Percentiles rank a stretch among this genome's conserved stretches.
phyloP scores from a whole-genome alignment of 352 stramenopile genomes.

The Globisporangium apiculatum region DNA sequence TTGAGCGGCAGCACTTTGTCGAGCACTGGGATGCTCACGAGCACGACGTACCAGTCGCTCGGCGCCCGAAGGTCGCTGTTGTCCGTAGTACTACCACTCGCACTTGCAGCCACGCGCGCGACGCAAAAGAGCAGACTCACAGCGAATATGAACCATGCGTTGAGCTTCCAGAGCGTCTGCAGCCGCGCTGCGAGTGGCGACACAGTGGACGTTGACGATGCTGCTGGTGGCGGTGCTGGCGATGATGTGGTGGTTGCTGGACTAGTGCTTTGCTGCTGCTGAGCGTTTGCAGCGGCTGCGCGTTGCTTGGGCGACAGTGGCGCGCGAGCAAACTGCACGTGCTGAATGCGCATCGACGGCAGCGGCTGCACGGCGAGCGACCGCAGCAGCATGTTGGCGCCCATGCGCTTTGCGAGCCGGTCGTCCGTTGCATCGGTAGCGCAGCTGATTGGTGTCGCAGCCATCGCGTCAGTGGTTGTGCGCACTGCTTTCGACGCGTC shows the following conservation, averaged over 20 bases:
- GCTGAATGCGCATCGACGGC: conserved; percentile 34
- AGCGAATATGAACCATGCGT: conserved; percentile 25
- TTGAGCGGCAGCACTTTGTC: conserved; percentile 81
- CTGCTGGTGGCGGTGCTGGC: neutral
- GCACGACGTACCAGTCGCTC: conserved; percentile 68
- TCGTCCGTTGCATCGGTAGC: neutral
- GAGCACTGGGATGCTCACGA: conserved; percentile 80
- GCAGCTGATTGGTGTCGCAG: neutral
- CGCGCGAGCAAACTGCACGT: conserved; percentile 14
- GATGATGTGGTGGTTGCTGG: neutral
- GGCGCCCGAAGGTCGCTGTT: neutral
- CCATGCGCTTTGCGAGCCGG: neutral
- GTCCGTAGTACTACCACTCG: neutral
- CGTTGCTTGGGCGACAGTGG: neutral
- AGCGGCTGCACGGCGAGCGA: conserved; percentile 42
- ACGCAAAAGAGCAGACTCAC: conserved; percentile 20
- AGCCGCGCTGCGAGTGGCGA: conserved; percentile 6
- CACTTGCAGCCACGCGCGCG: neutral
- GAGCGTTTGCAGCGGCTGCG: neutral
- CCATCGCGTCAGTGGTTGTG: too few species aligned
- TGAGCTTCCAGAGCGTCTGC: conserved; percentile 25
- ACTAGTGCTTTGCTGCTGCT: neutral
- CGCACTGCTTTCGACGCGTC: too few species aligned
- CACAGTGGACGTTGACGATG: conserved; percentile 1
- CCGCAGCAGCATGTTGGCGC: conserved; percentile 17